Evolutionary conservation across 164 flowering plant genomes (phyloP), one percentile per base, ranked within the genome.

Genomic region (Stephania cephalantha): DNA sequence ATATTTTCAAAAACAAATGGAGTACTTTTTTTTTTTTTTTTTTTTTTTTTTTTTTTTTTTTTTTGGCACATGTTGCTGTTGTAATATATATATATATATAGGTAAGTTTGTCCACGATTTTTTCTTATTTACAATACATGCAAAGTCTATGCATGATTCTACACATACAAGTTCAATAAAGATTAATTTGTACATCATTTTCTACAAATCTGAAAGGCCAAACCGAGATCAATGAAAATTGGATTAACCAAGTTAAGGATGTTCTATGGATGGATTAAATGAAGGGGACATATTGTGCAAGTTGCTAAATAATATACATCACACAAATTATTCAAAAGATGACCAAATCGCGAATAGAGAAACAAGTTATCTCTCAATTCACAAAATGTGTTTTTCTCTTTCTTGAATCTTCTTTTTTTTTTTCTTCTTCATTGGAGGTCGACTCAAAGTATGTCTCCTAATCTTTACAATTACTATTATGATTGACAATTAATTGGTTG

Each of bases 351-450:
- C 18, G 66, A n/a, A 61, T 61, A 61, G 66, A 61, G 25, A 61
- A 61, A 61, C 66, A 61, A 61, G 66, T 61, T 0, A 61, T 61
- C 29, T 61, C 66, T n/a, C 66, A 61, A 61, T 61, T 61, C 65
- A 61, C 66, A 61, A 61, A 58, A 61, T 61, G 6, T 9, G n/a
- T 58, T 18, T 53, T 13, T 53, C 10, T 53, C 18, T 35, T 35
- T 18, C n/a, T 58, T 17, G 42, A 35, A 35, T 35, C 42, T 35
- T 35, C 42, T 61, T 61, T 18, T 61, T 5, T 55, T 13, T 18
- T 58, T 17, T 17, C n/a, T 58, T 61, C 13, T 7, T 61, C 66
- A 61, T 61, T 61, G 7, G 66, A 61, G 5, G 22, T 58, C 8
- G 65, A 58, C 22, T 20, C n/a, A 15, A 18, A 18, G n/a, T 48